These are phyloP conservation scores for Ustilaginoidea virens DNA, from an alignment of 2,329 filamentous ascomycete species.

Conservation along the genomic window DNA sequence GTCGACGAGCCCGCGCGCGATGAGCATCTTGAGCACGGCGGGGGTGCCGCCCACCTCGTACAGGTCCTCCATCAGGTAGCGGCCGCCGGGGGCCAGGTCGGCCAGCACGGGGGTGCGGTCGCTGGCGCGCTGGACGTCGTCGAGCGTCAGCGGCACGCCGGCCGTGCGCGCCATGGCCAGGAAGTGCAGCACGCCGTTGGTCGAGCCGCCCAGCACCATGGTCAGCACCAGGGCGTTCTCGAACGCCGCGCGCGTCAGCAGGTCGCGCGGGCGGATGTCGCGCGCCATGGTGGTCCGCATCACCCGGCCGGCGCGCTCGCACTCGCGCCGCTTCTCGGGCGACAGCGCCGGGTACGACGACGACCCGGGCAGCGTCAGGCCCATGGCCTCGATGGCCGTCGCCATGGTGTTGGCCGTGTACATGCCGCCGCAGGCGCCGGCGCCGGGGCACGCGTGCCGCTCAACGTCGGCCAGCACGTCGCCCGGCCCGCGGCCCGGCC, in stretches of 20 bases:
- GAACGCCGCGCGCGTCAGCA: slow-evolving; percentile 66
- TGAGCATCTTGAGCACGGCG: slow-evolving; percentile 70
- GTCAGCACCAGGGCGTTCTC: slow-evolving; percentile 83
- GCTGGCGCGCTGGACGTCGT: slow-evolving; percentile 70
- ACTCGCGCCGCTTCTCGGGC: slow-evolving; percentile 76
- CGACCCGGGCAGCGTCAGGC: slow-evolving; percentile 69
- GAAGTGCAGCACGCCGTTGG: slow-evolving; percentile 78
- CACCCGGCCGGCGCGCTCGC: slow-evolving; percentile 62
- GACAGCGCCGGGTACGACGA: slow-evolving; percentile 70
- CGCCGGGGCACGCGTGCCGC: slow-evolving; percentile 49
- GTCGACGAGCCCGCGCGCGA: slow-evolving; percentile 61
- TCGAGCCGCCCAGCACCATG: slow-evolving; percentile 82
- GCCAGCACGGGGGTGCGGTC: slow-evolving; percentile 77
- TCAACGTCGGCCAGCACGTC: slow-evolving; percentile 79
- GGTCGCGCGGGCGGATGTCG: slow-evolving; percentile 66
- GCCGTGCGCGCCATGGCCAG: slow-evolving; percentile 83
- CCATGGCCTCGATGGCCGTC: slow-evolving; percentile 77
- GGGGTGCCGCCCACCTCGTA: slow-evolving; percentile 77
- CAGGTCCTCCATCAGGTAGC: slow-evolving; percentile 78
- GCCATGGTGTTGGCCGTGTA: slow-evolving; percentile 91
- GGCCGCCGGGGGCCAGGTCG: slow-evolving; percentile 69
- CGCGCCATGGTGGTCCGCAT: slow-evolving; percentile 69
- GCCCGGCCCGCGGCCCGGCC: slow-evolving; percentile 50
- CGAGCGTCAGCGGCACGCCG: slow-evolving; percentile 58
- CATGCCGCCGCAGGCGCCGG: slow-evolving; percentile 66